Evolutionary conservation across 768 basidiomycete genomes (phyloP), one percentile per base, ranked within the genome.

Genomic region (Leccinum fibrillosum): DNA sequence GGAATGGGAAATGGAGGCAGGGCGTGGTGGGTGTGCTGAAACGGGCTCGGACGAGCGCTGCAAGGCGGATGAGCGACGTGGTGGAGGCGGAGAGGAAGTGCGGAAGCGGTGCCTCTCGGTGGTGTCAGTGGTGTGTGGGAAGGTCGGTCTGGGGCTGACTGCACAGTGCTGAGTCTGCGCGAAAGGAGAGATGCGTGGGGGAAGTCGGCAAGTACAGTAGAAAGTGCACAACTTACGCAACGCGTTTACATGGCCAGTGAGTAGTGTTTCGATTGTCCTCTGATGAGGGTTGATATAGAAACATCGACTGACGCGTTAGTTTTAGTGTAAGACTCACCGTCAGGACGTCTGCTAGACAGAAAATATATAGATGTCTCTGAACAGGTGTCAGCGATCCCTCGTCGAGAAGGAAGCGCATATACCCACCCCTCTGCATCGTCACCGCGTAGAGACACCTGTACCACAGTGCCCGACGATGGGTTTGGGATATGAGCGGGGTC

Each of bases 201-300:
- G 23, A 25, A 25, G 23, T 25, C 23, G 23, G 23, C 23, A 25
- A 25, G 23, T 25, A 25, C 23, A 25, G 23, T 25, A 25, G 23
- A 25, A 25, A 25, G 23, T 25, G 23, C 23, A 25, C 23, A 25
- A 25, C 23, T 25, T 25, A 25, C 48, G 23, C 25, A 55, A 28
- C n/a, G 42, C 57, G 45, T 53, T 64, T 2, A 64, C 52, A 39
- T 71, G 70, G 1, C 64, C 54, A 35, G 52, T 55, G 17, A 71
- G 34, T 13, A 71, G 50, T 1, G 69, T 70, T 54, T 71, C 69
- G 48, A 71, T 62, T 2, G 59, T 62, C n/a, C 47, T 56, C 69
- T 71, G 50, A 47, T 12, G 9, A 23, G 3, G 19, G 35, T 48
- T 39, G 35, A 39, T 54, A 49, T 9, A 25, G 19, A 11, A 17